Base-by-base conservation (phyloP, 1,139 yeast genomes). In the Candida buenavistaensis region DNA sequence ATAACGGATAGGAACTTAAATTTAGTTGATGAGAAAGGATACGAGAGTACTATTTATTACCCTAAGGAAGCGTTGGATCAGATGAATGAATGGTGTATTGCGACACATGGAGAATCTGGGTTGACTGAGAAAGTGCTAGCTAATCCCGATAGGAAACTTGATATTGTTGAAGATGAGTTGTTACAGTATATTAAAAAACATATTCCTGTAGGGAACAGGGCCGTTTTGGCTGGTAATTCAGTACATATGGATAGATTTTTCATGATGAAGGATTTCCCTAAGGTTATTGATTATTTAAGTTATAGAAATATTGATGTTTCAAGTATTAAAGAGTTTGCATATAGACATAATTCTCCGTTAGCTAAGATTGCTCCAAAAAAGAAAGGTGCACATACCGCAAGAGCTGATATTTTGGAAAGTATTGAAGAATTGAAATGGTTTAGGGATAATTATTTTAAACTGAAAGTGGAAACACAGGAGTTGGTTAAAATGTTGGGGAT, bases 241-340 rank as follows among this genome's bases (percentile, higher is more conserved):
- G 80, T 94, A 16, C 97, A 94, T 57, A 84, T 88, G 81, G 99
- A 94, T 57, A 76, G 89, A 41, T 70, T 84, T 39, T 94, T 92
- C 60, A 75, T 94, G 84, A 65, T 80, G 55, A 72, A 77, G 33
- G 96, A 92, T 50, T 81, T 92, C 62, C 97, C 97, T 1, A 57
- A 69, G 31, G 81, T 88, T 5, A 59, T 80, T 14, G 82, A 82
- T 19, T 81, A 78, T 51, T 65, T 92, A 45, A 90, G 82, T 54
- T 92, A 94, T 56, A 72, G 99, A 34, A 71, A 90, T 34, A 74
- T 94, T 25, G 99, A 94, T 51, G 98, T 92, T 13, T 82, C 95
- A 6, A 69, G 90, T 2, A 64, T 94, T 28, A 77, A 78, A 71
- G 98, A 92, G 58, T 64, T 89, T 17, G 86, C 92, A 1, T 66